These are phyloP conservation scores for Alnus rubra DNA, from an alignment of 306 rosid genomes.

Conservation along the genomic window DNA sequence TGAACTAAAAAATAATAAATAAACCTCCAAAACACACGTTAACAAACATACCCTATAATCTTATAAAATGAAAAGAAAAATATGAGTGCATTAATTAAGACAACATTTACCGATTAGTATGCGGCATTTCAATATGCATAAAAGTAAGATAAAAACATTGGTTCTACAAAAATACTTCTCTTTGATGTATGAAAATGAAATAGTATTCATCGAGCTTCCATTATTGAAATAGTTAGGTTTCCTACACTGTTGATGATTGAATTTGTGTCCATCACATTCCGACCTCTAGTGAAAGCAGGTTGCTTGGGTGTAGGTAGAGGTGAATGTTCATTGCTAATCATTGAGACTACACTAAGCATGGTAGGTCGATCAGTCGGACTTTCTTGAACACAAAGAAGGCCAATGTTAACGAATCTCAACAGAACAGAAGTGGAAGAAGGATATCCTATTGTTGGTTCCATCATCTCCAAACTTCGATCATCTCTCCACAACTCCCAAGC, in stretches of 20 bases:
- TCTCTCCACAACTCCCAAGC: background rate
- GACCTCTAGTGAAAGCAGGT: background rate
- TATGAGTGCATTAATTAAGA: no score
- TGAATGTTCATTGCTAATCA: background rate
- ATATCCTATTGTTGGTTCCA: background rate
- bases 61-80: no score
- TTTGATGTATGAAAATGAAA: no score
- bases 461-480: background rate
- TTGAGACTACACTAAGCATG: background rate
- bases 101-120: no score
- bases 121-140: no score
- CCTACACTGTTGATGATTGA: no score
- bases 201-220: background rate
- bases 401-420: background rate
- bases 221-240: background rate
- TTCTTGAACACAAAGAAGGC: background rate
- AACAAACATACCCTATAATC: no score
- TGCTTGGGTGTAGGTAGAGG: background rate
- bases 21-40: no score
- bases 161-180: no score
- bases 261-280: background rate
- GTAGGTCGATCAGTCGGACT: background rate
- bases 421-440: background rate
- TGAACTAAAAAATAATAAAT: no score
- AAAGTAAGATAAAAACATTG: no score